Conservation (phyloP, 2,329 filamentous ascomycete genomes). For the Colletotrichum gigasporum region DNA sequence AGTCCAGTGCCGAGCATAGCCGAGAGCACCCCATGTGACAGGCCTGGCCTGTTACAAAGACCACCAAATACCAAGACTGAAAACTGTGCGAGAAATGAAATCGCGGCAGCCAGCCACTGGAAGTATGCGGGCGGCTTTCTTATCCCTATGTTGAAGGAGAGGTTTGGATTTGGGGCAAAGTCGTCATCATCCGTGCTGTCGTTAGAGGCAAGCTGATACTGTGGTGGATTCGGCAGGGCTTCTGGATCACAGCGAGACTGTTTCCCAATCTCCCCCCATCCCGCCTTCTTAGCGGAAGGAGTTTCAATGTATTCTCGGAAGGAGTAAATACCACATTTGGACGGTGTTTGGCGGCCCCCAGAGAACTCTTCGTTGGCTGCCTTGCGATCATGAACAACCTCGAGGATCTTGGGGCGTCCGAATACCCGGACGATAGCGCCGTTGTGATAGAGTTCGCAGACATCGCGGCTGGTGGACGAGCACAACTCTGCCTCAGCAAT, state of each 20-base stretch:
- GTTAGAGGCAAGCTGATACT: no score
- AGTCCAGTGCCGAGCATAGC: neutral
- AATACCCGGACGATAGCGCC: constrained; percentile 38
- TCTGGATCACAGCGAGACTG: no score
- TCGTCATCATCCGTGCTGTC: no score
- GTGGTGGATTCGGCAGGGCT: no score
- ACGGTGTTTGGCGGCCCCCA: neutral
- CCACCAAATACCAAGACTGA: neutral
- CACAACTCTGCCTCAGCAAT: constrained; percentile 49
- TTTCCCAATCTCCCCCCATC: no score
- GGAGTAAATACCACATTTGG: neutral
- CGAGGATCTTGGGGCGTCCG: constrained; percentile 43
- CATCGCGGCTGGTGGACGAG: constrained; percentile 48
- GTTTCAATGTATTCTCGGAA: no score
- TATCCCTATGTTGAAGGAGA: neutral
- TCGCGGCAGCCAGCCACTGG: neutral
- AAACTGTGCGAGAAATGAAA: neutral
- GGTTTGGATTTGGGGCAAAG: neutral
- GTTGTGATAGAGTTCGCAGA: constrained; percentile 48
- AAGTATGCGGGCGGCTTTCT: neutral
- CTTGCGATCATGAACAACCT: constrained; percentile 36
- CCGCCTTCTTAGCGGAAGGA: no score
- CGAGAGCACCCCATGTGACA: neutral
- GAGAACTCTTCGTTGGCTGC: neutral
- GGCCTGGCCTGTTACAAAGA: neutral